Base-by-base conservation (phyloP, 2,329 filamentous ascomycete genomes). In the Fusarium pininemorale region DNA sequence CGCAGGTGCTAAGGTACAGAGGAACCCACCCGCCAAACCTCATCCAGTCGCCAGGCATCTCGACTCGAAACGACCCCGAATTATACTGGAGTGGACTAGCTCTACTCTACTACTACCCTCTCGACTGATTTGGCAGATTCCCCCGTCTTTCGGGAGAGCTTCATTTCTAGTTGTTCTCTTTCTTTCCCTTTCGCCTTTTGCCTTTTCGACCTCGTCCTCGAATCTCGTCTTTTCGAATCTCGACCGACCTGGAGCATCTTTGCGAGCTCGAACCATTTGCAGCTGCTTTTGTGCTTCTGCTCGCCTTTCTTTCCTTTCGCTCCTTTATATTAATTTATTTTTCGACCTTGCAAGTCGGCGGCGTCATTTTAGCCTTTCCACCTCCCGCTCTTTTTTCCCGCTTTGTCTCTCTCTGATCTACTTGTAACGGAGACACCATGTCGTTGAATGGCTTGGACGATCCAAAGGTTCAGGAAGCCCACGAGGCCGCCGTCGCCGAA, bases 391-490 rank as follows among this genome's bases (percentile, higher is more conserved):
- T 42, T 38, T 63, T 57, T 38, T 42, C 41, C 41, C 47, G 41
- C 42, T 51, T 69, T 69, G 41, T 63, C 45, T 62, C 44, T 66
- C 54, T 45, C 48, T 58, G 58, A 75, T 62, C 63, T 65, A 60
- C 69, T 61, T 65, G 55, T 69, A 50, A 68, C 62, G 45, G 66
- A 77, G 67, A 82, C 82, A 77, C 63, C 70, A 98, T 98, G 96
- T 98, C 96, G 87, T 88, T 98, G 84, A 98, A 98, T 91, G 96
- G 96, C 75, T 88, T 98, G 84, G 95, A 98, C 86, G 89, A 91
- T 85, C 86, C 89, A 77, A 89, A 90, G 81, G 89, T 99, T 84
- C 90, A 91, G 84, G 94, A 97, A 85, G 95, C 95, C 79, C 92
- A 97, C 84, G 93, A 95, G 81, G 87, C 90, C 78, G 93, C 94